These are phyloP conservation scores for Mucor racemosus DNA, from an alignment of 371 early-diverging fungal genomes.

Conservation along the genomic window DNA sequence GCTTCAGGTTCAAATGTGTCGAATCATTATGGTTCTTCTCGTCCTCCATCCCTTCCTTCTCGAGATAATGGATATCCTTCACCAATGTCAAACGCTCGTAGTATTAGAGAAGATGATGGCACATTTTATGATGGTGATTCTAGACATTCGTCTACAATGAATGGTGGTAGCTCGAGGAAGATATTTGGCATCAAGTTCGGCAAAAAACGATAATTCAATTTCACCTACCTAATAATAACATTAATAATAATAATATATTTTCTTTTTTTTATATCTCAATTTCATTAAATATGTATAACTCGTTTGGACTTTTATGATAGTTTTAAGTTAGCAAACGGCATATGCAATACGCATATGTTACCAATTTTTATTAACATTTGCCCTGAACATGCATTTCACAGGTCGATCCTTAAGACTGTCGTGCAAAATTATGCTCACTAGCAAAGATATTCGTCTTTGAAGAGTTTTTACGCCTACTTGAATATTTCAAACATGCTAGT, in stretches of 20 bases:
- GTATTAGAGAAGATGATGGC: conserved; percentile 31
- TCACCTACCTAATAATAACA: not conserved
- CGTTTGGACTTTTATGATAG: too few species aligned
- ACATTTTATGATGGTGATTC: conserved; percentile 44
- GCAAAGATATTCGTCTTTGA: too few species aligned
- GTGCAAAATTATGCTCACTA: too few species aligned
- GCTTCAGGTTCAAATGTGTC: conserved; percentile 34
- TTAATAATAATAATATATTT: conserved; percentile 9
- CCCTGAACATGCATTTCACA: too few species aligned
- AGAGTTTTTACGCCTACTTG: too few species aligned
- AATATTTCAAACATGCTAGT: too few species aligned
- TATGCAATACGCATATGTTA: too few species aligned
- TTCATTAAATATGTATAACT: too few species aligned
- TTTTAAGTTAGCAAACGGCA: too few species aligned
- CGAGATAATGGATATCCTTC: conserved; percentile 37
- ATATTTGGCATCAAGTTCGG: conserved; percentile 45
- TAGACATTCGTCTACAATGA: conserved; percentile 33
- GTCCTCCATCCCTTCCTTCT: conserved; percentile 38
- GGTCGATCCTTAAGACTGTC: too few species aligned
- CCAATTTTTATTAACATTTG: too few species aligned
- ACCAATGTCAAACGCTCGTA: conserved; percentile 32
- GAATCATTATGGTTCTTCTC: conserved; percentile 15
- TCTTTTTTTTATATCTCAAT: not conserved
- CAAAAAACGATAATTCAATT: conserved; percentile 31
- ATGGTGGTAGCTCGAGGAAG: conserved; percentile 25